Base-by-base conservation (phyloP, 768 basidiomycete genomes). In the Panaeolus papilionaceus region DNA sequence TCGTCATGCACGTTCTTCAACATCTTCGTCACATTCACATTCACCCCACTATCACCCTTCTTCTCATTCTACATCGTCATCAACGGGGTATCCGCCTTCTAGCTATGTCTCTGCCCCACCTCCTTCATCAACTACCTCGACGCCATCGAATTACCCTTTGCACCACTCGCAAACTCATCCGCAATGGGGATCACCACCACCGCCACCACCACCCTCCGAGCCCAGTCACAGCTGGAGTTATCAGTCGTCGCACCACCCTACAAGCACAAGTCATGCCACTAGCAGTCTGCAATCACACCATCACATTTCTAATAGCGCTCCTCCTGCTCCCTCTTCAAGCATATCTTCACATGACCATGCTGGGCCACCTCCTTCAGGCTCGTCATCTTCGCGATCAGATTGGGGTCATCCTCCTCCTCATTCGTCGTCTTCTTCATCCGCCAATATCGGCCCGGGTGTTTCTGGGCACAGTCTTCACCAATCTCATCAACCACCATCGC, bases 1-100 rank as follows among this genome's bases (percentile, higher is more conserved):
- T 9, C 68, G 74, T 12, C 71, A 73, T 42, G 61, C 72, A 39
- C 70, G 72, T 47, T 73, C 74, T 38, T 75, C 72, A 16, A 69
- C 72, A 26, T 73, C 74, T 14, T 71, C 70, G n/a, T 66, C 70
- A 8, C 73, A 72, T 65, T 67, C 71, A 28, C 69, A 71, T 38
- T 66, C 70, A n/a, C 69, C 71, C 9, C 71, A 72, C 63, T 72
- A 75, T 44, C 67, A 69, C 37, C 71, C 69, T 11, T 62, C 72
- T 12, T 54, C 68, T 8, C 58, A 62, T 18, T 45, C 66, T 58
- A 65, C 71, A 2, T 62, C 69, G 47, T 67, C 65, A 10, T 67
- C 66, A 7, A 67, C 68, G 37, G 51, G 64, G 18, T 69, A 70
- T 44, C 47, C 67, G 20, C 45, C 67, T 14, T 65, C 71, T 9